Evolutionary conservation across 1,139 yeast species (phyloP), one percentile per base, ranked within the genome.

Genomic region (Wickerhamiella pararugosa): DNA sequence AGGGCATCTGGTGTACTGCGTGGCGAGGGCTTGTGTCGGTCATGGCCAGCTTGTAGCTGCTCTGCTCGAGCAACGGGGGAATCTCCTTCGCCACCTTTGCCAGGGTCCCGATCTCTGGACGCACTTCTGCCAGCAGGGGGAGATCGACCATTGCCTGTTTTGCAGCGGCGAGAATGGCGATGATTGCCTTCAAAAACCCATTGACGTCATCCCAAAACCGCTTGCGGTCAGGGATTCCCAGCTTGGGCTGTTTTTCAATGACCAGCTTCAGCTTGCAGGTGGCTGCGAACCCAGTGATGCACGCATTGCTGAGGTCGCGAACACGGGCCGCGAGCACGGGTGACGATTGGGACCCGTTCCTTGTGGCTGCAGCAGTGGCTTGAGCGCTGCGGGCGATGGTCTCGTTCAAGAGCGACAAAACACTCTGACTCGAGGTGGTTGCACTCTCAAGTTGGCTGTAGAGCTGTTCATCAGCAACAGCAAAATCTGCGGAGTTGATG

Each of bases 51-150:
- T 56, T 69, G 56, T 73, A 71, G 5, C 76, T 65, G 42, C 78
- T 71, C 39, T 69, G 65, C 55, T 86, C 95, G 38, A 86, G 62
- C 51, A 82, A 67, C 9, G 82, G 76, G 0, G 96, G 86, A 8
- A 87, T 82, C 53, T 87, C 97, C 55, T 87, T 87, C 2, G 95
- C 83, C 4, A 87, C 80, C 49, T 84, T 77, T 0, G 96, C 86
- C 45, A 87, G 65, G 30, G 76, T 73, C 0, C 94, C 83, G 64
- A 87, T 71, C 6, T 82, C 78, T 5, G 83, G 75, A 47, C 95
- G 67, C 3, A 82, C 81, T 45, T 82, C 94, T 51, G 81, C 79
- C 41, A 87, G 66, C 9, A 77, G 71, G 0, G 94, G 90, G 45
- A 84, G 65, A 52, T 83, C 94, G 44, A 71, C 70, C 71, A 83